Conservation (phyloP, 2,329 filamentous ascomycete genomes). For the Thermothelomyces thermophilus region DNA sequence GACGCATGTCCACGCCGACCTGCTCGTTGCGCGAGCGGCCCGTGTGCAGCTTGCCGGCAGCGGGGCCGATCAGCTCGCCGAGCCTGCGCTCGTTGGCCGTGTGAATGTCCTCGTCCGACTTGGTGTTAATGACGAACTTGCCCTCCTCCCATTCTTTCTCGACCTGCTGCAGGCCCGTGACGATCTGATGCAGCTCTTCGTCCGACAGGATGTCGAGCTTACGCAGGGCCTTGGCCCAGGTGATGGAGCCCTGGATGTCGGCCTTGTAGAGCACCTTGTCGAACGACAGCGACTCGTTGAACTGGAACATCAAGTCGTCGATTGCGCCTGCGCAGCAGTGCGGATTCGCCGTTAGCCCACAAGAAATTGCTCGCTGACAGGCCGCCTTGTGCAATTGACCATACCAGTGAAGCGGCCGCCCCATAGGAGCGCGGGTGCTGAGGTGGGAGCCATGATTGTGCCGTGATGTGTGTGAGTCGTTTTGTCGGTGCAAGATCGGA, state of each 20-base stretch:
- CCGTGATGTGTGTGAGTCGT: neutral
- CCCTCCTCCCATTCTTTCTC: conserved; percentile 47
- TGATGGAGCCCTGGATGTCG: conserved; percentile 74
- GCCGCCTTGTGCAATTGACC: conserved; percentile 11
- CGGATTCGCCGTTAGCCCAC: conserved; percentile 4
- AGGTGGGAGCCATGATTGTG: conserved; percentile 15
- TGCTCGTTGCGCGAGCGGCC: conserved; percentile 85
- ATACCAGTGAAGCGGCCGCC: conserved; percentile 47
- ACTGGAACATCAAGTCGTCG: conserved; percentile 79
- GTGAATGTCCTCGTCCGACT: conserved; percentile 56
- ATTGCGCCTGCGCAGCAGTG: conserved; percentile 53
- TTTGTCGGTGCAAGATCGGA: conserved; percentile 1
- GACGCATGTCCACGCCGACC: conserved; percentile 80
- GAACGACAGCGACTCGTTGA: conserved; percentile 75
- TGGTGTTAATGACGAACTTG: conserved; percentile 45
- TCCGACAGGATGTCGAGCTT: conserved; percentile 67
- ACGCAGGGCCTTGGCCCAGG: conserved; percentile 62
- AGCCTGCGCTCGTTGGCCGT: conserved; percentile 66
- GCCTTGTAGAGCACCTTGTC: conserved; percentile 72
- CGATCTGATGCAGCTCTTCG: conserved; percentile 67
- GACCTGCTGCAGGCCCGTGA: conserved; percentile 58
- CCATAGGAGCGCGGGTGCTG: conserved; percentile 27
- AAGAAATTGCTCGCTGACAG: neutral
- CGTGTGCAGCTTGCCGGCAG: conserved; percentile 85
- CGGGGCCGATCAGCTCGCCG: conserved; percentile 79